Evolutionary conservation across 2,329 filamentous ascomycete species (phyloP), one percentile per base, ranked within the genome.

Genomic region (Clonostachys byssicola): DNA sequence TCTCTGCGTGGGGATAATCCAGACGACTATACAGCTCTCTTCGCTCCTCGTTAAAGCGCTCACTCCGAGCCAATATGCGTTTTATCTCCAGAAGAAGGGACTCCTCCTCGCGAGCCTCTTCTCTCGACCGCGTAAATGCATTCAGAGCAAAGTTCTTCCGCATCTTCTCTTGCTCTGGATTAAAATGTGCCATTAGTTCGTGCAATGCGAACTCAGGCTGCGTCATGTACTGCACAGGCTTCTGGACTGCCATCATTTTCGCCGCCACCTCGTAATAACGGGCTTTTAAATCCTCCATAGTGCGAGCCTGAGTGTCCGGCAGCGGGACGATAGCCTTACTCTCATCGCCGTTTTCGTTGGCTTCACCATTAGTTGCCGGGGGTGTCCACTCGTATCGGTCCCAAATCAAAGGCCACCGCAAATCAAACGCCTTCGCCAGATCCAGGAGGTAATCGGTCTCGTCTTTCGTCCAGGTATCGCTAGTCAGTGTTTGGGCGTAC

Each of bases 61-160:
- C 88, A 53, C 92, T 89, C 50, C 91, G 85, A 52, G 88, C 85
- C 59, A 95, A 81, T 54, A 99, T 97, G 49, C 94, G 86, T 60
- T 95, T 91, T 47, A 99, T 81, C 62, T 99, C 94, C 49, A 92
- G 79, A 16, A 99, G 78, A 4, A 99, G 72, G 34, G 89, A 86
- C 57, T 95, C 88, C 68, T 99, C 94, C 64, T 99, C 94, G 52
- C 89, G 85, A 23, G 92, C 88, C 67, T 99, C 92, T 52, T 96
- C 90, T 52, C 85, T 85, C 9, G 86, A 88, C 39, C 94, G 82
- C 43, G 85, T 82, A 53, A 97, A 78, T 42, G 92, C 82, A 44
- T 86, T 83, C 52, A 88, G 80, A 5, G 91, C 92, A 58, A 96
- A 88, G 48, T 88, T 82, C 70, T 97, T 99, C 52, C 94, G 84